phyloP scores from a whole-genome alignment of 2,329 filamentous ascomycete species.

The Colletotrichum incanum region DNA sequence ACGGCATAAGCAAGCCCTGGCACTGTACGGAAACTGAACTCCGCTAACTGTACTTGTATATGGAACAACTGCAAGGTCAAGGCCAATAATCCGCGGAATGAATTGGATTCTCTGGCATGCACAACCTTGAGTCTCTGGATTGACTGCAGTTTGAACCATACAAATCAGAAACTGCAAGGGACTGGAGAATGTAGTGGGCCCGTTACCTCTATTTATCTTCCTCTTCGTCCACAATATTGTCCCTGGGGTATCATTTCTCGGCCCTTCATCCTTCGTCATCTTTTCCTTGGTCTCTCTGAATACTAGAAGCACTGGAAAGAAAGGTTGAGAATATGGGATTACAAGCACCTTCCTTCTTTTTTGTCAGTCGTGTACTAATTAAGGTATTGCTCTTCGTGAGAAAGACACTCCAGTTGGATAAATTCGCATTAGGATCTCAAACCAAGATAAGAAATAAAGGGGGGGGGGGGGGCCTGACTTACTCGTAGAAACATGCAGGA shows the following conservation, averaged over 20 bases:
- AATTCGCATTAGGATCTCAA: background rate
- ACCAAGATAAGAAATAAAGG: no score
- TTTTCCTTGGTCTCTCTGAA: no score
- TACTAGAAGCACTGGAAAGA: background rate
- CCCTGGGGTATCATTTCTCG: no score
- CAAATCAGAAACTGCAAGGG: background rate
- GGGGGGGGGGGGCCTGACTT: no score
- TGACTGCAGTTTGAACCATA: no score
- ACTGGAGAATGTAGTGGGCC: background rate
- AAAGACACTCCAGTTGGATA: background rate
- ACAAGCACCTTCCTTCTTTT: background rate
- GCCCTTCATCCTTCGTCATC: no score
- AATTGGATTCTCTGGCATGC: background rate
- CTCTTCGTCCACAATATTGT: no score
- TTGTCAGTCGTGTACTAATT: no score
- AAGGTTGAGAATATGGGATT: background rate
- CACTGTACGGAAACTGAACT: slow-evolving; percentile 26
- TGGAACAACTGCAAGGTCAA: background rate
- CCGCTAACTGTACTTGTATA: background rate
- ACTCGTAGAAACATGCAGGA: no score
- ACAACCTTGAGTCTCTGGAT: background rate
- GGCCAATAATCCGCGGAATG: slow-evolving; percentile 14
- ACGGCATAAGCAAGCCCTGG: background rate
- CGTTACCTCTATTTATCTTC: no score
- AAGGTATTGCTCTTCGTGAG: background rate